Percentiles rank a stretch among this genome's conserved stretches.
Evolutionary conservation across 257 asterid genomes (phyloP).

Genomic region (Solanum phureja): DNA sequence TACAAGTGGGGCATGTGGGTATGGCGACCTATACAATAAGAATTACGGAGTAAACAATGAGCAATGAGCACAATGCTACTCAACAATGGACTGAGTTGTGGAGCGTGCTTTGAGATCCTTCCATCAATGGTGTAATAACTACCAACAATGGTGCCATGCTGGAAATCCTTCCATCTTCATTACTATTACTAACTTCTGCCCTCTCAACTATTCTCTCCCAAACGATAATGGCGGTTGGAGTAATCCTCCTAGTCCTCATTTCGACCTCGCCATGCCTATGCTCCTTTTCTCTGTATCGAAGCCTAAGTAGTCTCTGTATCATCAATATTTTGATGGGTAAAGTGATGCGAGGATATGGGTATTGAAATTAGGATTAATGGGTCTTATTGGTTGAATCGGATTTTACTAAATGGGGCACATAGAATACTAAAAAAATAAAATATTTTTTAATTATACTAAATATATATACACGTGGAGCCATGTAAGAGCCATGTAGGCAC

Average conservation of each 20-base stretch:
- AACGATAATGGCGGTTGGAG: constrained; percentile 90
- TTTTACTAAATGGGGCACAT: too few relatives aligned
- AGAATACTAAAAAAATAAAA: too few relatives aligned
- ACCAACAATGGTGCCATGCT: constrained; percentile 50
- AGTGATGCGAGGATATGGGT: too few relatives aligned
- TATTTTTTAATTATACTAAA: too few relatives aligned
- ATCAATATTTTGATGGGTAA: too few relatives aligned
- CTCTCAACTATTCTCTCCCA: constrained; percentile 61
- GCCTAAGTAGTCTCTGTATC: too few relatives aligned
- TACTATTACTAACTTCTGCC: constrained; percentile 82
- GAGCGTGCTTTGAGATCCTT: constrained; percentile 59
- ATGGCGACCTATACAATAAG: constrained; percentile 71
- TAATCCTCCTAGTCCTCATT: constrained; percentile 78
- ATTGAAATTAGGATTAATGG: too few relatives aligned
- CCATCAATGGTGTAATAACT: constrained; percentile 33
- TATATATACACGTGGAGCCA: too few relatives aligned
- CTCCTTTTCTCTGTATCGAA: constrained; percentile 21
- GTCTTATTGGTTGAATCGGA: too few relatives aligned
- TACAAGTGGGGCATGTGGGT: constrained; percentile 89
- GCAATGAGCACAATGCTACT: constrained; percentile 82
- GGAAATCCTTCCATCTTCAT: constrained; percentile 73
- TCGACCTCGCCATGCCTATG: constrained; percentile 94
- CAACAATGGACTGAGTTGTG: constrained; percentile 65
- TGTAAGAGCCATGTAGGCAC: too few relatives aligned
- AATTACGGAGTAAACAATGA: constrained; percentile 76